Percentiles rank a stretch among this genome's conserved stretches.
These are phyloP conservation scores for Annulohypoxylon bovei DNA, from an alignment of 495 filamentous ascomycete species.

Conservation along the genomic window DNA sequence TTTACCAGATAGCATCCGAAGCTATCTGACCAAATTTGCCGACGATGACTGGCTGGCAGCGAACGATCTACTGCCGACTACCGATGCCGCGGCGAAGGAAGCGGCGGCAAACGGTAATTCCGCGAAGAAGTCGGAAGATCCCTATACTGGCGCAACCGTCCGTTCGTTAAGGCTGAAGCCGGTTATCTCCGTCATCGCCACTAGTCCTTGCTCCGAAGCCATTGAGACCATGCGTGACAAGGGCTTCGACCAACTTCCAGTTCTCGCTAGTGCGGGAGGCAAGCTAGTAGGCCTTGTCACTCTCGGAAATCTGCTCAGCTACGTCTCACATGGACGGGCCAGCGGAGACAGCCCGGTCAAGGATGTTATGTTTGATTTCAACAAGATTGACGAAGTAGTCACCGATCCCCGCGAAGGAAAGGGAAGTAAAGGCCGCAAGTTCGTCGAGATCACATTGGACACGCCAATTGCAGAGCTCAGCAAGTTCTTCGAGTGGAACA, in stretches of 20 bases:
- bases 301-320: constrained; percentile 91
- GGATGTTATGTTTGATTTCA: constrained; percentile 97
- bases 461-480: constrained; percentile 85
- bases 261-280: constrained; percentile 72
- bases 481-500: constrained; percentile 97
- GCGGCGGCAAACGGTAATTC: constrained; percentile 62
- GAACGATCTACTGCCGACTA: constrained; percentile 80
- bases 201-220: constrained; percentile 77
- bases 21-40: constrained; percentile 98
- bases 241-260: constrained; percentile 95
- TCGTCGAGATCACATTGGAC: constrained; percentile 92
- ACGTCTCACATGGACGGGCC: constrained; percentile 83
- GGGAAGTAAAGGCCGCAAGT: constrained; percentile 66
- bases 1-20: constrained; percentile 93
- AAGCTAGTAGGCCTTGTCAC: constrained; percentile 91
- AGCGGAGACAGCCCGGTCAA: constrained; percentile 74
- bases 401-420: constrained; percentile 76
- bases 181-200: constrained; percentile 80
- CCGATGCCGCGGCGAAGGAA: constrained; percentile 35
- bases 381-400: constrained; percentile 83
- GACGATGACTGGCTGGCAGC: constrained; percentile 98
- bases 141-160: constrained; percentile 78
- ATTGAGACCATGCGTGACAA: constrained; percentile 98
- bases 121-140: constrained; percentile 60
- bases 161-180: constrained; percentile 86